Percentiles rank a stretch among this genome's conserved stretches.
Evolutionary conservation across 2,329 filamentous ascomycete genomes (phyloP).

Genomic region (Penicillium sumatraense): DNA sequence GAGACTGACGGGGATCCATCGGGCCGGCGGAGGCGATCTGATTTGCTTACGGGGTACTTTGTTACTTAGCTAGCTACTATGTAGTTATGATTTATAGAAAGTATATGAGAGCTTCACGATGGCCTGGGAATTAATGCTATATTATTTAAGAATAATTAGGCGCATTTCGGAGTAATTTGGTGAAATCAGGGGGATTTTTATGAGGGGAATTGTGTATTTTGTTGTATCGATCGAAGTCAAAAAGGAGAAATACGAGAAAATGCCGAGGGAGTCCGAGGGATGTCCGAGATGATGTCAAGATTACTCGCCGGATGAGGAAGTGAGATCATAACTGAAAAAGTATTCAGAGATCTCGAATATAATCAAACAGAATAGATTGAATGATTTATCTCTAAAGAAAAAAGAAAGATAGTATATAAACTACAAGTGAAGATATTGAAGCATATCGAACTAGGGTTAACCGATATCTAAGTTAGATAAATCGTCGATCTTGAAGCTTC

Average conservation of each 20-base stretch:
- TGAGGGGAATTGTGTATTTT: neutral
- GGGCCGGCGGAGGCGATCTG: slow-evolving; percentile 9
- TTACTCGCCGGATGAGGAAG: slow-evolving; percentile 4
- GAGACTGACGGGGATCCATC: slow-evolving; percentile 2
- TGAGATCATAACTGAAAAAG: neutral
- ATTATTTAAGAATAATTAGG: neutral
- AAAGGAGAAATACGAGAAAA: slow-evolving; percentile 6
- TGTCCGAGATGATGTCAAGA: slow-evolving; percentile 33
- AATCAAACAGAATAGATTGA: no score
- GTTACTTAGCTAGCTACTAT: no score
- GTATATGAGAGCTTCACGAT: no score
- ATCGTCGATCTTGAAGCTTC: slow-evolving; percentile 3
- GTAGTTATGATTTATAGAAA: no score
- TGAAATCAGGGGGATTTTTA: neutral
- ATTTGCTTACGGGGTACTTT: neutral
- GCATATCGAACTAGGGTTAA: neutral
- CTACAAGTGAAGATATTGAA: no score
- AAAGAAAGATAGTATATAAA: no score
- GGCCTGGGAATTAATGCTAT: no score
- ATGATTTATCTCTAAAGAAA: no score
- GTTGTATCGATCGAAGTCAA: no score
- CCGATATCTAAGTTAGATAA: neutral
- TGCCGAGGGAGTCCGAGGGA: slow-evolving; percentile 26
- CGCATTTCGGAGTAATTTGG: neutral
- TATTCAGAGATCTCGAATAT: neutral